A percentile compares a stretch with the other conserved stretches of the same genome.
Evolutionary conservation across 139 green algal genomes (phyloP).

Genomic region (Dunaliella primolecta): DNA sequence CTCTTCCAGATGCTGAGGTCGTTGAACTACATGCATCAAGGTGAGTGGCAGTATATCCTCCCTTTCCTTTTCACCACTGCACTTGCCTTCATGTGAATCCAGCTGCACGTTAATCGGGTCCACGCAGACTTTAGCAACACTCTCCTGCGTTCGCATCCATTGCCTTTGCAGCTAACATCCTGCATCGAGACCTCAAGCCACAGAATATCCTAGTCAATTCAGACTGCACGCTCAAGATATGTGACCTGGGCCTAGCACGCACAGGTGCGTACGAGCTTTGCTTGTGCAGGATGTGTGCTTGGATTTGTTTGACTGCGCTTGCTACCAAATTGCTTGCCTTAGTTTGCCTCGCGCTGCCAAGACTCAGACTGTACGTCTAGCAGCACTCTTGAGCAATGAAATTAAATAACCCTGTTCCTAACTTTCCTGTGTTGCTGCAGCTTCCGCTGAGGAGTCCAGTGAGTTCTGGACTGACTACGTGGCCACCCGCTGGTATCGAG

Average conservation of each 20-base stretch:
- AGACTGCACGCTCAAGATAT: slow-evolving; percentile 80
- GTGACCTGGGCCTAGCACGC: slow-evolving; percentile 82
- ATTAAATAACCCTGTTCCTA: no score
- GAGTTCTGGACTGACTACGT: slow-evolving; percentile 71
- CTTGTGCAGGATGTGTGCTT: no score
- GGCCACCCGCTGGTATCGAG: slow-evolving; percentile 96
- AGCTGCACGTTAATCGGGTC: no score
- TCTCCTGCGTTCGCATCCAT: no score
- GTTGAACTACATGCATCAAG: slow-evolving; percentile 90
- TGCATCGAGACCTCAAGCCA: slow-evolving; percentile 57
- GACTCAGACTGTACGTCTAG: no score
- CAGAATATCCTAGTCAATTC: slow-evolving; percentile 95
- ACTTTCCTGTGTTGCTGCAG: neutral
- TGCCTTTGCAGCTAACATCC: neutral
- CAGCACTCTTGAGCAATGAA: no score
- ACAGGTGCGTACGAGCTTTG: neutral
- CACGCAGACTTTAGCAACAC: no score
- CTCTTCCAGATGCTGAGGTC: slow-evolving; percentile 92
- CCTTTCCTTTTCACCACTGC: neutral
- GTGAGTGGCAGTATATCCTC: slow-evolving; percentile 1
- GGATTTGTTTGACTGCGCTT: no score
- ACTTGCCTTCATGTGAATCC: no score
- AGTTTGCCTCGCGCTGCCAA: no score
- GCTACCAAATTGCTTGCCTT: no score
- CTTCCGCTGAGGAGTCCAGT: neutral